phyloP scores from a whole-genome alignment of 192 early-diverging fungal species.

The Pilaira anomala region DNA sequence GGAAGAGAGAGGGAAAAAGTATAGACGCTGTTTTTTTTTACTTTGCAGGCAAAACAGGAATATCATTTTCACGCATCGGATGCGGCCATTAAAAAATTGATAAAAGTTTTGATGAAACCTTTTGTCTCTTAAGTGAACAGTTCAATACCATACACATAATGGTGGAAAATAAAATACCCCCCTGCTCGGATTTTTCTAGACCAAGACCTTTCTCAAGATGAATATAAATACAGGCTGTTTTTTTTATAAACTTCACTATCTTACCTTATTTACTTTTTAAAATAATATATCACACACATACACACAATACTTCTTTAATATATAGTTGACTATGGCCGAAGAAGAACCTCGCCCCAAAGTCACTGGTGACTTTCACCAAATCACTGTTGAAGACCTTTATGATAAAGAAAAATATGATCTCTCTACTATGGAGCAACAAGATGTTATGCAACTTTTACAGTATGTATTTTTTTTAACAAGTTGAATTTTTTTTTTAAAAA shows the following conservation, averaged over 20 bases:
- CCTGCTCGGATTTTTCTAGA: too few species aligned
- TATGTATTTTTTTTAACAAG: constrained; percentile 6
- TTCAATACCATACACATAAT: too few species aligned
- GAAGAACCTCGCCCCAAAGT: constrained; percentile 3
- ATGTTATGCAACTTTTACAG: constrained; percentile 66
- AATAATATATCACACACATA: not conserved
- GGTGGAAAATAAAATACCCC: too few species aligned
- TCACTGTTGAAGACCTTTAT: constrained; percentile 66
- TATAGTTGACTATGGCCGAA: constrained; percentile 8
- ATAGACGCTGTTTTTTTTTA: too few species aligned
- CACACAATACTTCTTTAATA: not conserved
- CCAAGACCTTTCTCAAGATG: too few species aligned
- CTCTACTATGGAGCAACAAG: constrained; percentile 65
- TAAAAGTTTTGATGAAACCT: too few species aligned
- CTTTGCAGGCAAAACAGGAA: too few species aligned
- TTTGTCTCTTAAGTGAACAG: too few species aligned
- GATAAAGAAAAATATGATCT: constrained; percentile 77
- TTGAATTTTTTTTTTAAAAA: constrained; percentile 4
- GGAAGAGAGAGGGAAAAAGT: too few species aligned
- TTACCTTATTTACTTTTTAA: not conserved
- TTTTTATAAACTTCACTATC: not conserved
- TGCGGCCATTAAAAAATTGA: too few species aligned
- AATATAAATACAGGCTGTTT: too few species aligned
- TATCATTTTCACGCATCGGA: too few species aligned
- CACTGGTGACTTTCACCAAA: constrained; percentile 8